Conservation (phyloP, 2,329 filamentous ascomycete species). For the Parastagonospora nodorum region DNA sequence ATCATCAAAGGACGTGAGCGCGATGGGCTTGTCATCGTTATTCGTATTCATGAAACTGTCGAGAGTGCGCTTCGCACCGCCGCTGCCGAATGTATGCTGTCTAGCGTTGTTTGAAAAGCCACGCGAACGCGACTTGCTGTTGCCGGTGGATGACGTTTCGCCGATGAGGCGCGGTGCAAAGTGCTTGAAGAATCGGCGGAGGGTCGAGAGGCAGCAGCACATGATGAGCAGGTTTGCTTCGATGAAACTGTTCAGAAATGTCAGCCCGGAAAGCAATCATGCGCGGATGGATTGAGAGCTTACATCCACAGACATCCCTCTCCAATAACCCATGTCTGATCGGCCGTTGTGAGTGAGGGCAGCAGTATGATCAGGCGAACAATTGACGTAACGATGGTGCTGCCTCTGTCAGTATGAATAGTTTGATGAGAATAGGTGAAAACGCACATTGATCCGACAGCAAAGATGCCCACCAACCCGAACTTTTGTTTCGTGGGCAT, state of each 20-base stretch:
- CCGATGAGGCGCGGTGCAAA: constrained; percentile 37
- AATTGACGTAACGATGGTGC: constrained; percentile 19
- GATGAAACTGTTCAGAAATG: constrained; percentile 34
- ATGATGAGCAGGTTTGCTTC: constrained; percentile 51
- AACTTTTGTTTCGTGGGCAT: constrained; percentile 25
- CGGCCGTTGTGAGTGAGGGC: constrained; percentile 16
- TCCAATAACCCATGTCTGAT: constrained; percentile 20
- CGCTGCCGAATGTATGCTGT: constrained; percentile 14
- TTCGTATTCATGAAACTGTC: constrained; percentile 22
- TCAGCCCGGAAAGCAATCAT: not conserved
- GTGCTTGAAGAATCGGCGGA: constrained; percentile 49
- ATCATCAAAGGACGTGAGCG: constrained; percentile 3
- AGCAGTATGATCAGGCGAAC: constrained; percentile 17
- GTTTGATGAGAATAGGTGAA: not conserved
- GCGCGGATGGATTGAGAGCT: too few relatives aligned
- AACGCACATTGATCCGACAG: constrained; percentile 23
- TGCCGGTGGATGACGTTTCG: constrained; percentile 6
- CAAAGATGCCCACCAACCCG: constrained; percentile 22
- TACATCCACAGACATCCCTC: constrained; percentile 18
- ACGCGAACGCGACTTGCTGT: constrained; percentile 3
- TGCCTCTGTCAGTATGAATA: constrained; percentile 1
- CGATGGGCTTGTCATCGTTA: constrained; percentile 9
- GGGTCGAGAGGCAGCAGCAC: constrained; percentile 49
- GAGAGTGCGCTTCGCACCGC: constrained; percentile 13
- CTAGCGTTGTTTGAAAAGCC: constrained; percentile 2